These are phyloP conservation scores for Syzygium jambos DNA, from an alignment of 345 rosid genomes.

Conservation along the genomic window DNA sequence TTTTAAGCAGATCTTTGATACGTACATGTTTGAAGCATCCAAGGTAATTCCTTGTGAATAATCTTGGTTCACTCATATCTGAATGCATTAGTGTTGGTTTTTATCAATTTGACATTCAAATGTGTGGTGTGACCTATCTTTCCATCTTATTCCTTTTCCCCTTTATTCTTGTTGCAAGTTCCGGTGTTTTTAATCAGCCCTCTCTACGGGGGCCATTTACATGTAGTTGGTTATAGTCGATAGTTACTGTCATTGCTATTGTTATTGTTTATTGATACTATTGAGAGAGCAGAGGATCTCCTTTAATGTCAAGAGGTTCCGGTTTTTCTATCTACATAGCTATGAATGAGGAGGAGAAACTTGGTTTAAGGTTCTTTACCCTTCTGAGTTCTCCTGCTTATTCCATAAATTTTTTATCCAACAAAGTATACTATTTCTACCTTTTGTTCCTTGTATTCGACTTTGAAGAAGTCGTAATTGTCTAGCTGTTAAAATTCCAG, in stretches of 20 bases:
- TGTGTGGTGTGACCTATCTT: neutral
- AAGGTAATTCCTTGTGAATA: slow-evolving; percentile 40
- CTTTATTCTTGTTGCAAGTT: neutral
- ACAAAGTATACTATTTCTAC: neutral
- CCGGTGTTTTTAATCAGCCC: neutral
- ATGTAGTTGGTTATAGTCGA: neutral
- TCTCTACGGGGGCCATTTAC: neutral
- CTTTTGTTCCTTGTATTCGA: neutral
- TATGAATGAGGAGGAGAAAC: neutral
- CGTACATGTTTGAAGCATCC: slow-evolving; percentile 83
- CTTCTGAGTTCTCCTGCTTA: neutral
- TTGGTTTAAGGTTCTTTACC: neutral
- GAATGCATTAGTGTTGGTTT: neutral
- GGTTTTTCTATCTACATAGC: neutral
- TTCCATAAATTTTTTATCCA: neutral
- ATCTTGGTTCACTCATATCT: neutral
- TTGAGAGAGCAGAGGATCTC: neutral
- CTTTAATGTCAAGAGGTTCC: neutral
- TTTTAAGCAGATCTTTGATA: slow-evolving; percentile 74
- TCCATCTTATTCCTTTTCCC: neutral
- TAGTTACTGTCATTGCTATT: neutral
- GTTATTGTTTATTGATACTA: neutral
- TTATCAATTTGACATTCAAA: neutral
- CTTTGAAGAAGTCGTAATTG: neutral
- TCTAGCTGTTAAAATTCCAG: slow-evolving; percentile 18